These are phyloP conservation scores for Verticillium nonalfalfae DNA, from an alignment of 2,329 filamentous ascomycete genomes.

Conservation along the genomic window DNA sequence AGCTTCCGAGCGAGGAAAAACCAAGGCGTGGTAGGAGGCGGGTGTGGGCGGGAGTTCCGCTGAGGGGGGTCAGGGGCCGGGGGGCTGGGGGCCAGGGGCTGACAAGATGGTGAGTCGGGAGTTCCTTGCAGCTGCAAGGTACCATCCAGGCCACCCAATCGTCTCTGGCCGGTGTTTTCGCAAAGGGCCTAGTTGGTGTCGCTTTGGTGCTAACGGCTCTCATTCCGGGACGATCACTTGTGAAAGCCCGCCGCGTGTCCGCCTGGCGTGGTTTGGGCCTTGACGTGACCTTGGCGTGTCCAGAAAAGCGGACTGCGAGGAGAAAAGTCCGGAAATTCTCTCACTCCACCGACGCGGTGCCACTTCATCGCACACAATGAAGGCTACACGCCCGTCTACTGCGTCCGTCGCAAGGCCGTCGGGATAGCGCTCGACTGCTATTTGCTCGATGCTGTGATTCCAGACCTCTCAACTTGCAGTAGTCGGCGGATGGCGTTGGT, in stretches of 20 bases:
- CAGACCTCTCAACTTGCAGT: constrained; percentile 5
- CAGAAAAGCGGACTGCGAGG: neutral
- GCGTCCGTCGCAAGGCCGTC: neutral
- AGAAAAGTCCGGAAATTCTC: constrained; percentile 1
- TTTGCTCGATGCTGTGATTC: neutral
- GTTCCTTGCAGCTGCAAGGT: constrained; percentile 13
- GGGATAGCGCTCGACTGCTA: neutral
- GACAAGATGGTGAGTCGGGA: constrained; percentile 2
- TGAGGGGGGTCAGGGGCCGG: neutral
- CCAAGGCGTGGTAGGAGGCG: constrained; percentile 4
- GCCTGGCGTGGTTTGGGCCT: neutral
- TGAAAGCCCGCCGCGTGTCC: neutral
- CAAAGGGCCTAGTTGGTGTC: constrained; percentile 1
- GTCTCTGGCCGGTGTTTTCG: neutral
- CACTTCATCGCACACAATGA: neutral
- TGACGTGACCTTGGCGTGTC: neutral
- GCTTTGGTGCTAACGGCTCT: constrained; percentile 5
- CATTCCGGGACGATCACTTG: constrained; percentile 12
- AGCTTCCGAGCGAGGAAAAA: neutral
- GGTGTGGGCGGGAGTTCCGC: constrained; percentile 1
- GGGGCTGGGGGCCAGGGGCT: neutral
- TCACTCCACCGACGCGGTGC: neutral
- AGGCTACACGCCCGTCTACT: neutral
- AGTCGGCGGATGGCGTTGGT: constrained; percentile 2
- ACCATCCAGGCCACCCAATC: constrained; percentile 4